Percentiles rank a stretch among this genome's conserved stretches.
Evolutionary conservation across 257 asterid genomes (phyloP).

Genomic region (Capsicum baccatum): DNA sequence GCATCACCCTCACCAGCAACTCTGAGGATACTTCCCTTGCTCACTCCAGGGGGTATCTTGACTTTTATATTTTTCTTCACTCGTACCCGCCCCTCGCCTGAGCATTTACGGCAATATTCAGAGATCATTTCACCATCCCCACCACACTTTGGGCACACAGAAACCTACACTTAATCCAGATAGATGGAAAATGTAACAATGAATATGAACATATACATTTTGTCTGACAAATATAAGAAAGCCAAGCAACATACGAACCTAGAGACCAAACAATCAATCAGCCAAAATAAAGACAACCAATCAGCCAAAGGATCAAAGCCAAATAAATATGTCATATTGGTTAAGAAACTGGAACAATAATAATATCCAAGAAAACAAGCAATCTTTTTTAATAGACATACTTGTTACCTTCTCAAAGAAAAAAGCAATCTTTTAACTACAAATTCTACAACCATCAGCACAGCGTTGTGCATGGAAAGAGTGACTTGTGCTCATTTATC

Average conservation of each 20-base stretch:
- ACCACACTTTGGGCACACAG: conserved; percentile 96
- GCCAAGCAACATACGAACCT: background rate
- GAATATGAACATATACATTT: background rate
- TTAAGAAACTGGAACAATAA: background rate
- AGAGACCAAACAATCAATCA: conserved; percentile 14
- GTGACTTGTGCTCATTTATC: background rate
- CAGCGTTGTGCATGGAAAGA: background rate
- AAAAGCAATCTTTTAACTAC: background rate
- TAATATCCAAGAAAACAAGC: background rate
- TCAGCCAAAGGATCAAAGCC: background rate
- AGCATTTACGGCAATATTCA: conserved; percentile 93
- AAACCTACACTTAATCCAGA: conserved; percentile 57
- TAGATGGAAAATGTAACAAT: conserved; percentile 14
- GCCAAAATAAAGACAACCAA: background rate
- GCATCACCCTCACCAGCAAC: conserved; percentile 99
- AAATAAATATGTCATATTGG: background rate
- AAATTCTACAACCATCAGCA: conserved; percentile 20
- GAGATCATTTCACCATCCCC: conserved; percentile 97
- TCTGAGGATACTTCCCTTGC: conserved; percentile 96
- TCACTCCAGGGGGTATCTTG: conserved; percentile 98
- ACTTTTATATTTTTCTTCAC: conserved; percentile 91
- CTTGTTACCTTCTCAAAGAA: background rate
- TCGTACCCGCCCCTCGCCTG: conserved; percentile 87
- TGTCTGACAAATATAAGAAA: background rate
- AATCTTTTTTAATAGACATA: background rate